Base-by-base conservation (phyloP, 768 basidiomycete genomes). In the Dioszegia hungarica region DNA sequence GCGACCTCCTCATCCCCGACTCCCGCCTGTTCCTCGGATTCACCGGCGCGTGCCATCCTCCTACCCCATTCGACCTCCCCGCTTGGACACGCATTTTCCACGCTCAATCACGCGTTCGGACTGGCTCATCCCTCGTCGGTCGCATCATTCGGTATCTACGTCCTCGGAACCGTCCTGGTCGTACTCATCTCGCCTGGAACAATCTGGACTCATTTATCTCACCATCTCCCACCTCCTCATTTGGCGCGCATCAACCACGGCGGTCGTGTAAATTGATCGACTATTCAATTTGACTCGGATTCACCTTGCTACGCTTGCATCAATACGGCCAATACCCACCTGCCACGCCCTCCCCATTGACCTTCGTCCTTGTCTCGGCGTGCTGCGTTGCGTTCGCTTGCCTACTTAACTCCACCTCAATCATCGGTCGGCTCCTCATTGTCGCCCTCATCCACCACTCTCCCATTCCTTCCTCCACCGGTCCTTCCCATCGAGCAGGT, bases 401-500 rank as follows among this genome's bases (percentile, higher is more conserved):
- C n/a, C n/a, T n/a, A n/a, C n/a, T n/a, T n/a, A n/a, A n/a, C n/a
- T 31, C 9, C 28, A 15, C 45, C 45, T 25, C 17, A 5, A 20
- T 27, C 43, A 4, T 24, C 6, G 28, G 27, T 46, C 45, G 45
- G 20, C 24, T 57, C 31, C 34, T 40, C 36, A 24, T 49, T 39
- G 44, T 56, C 54, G 19, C 33, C 41, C 28, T 46, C 33, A 5
- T 24, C 20, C 5, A 19, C 37, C 47, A 5, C 27, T 40, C 28
- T 17, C 22, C 17, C 17, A 6, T 9, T 14, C 47, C 45, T 29
- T 22, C 11, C 34, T 29, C 52, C 41, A 14, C 20, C 22, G 33
- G n/a, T 12, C 45, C 12, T 46, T 44, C 25, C 47, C 46, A 40
- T 38, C 56, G 56, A 57, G 56, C 56, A 57, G 56, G 56, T 45